Evolutionary conservation across 768 basidiomycete species (phyloP), one percentile per base, ranked within the genome.

Genomic region (Phylloporus rhodoxanthus): DNA sequence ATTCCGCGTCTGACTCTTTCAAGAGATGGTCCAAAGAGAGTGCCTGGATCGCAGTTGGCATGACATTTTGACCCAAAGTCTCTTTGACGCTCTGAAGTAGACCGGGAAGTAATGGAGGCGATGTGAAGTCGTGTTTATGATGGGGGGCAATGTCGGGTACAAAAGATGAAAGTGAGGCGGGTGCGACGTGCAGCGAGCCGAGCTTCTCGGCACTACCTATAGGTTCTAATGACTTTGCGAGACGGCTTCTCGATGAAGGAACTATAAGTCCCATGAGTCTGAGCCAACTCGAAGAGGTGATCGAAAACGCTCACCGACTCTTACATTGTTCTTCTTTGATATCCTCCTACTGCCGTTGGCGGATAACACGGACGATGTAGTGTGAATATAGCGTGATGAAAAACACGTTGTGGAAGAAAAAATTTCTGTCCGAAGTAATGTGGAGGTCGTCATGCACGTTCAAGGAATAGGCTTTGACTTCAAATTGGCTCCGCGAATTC

Each of bases 1-100:
- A 32, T 30, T 45, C 57, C 14, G 38, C 26, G 29, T 52, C 45
- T 20, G 59, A 44, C 42, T 42, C 48, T 6, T 69, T 67, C 45
- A 88, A 64, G 15, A 90, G 65, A 68, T 83, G 81, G 54, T 84
- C 80, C 17, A 91, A 59, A 19, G 86, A 79, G 41, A 91, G 72
- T 0, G 80, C 74, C 62, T 92, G 90, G n/a, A 94, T 91, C 0
- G 83, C 78, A 0, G 88, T 91, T 3, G 91, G 88, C 8, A 43
- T 61, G 1, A 80, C 76, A 23, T 72, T 56, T 6, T 68, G 68
- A 3, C 86, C 87, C 8, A 91, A 71, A 2, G 78, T 64, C 21
- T 81, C 78, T 8, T 71, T 67, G 8, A 92, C 59, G 33, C 79
- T 80, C 14, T 73, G 65, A 13, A 84, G 58, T 20, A 93, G 71